These are phyloP conservation scores for Populus trichocarpa DNA, from an alignment of 441 rosid genomes.

Conservation along the genomic window DNA sequence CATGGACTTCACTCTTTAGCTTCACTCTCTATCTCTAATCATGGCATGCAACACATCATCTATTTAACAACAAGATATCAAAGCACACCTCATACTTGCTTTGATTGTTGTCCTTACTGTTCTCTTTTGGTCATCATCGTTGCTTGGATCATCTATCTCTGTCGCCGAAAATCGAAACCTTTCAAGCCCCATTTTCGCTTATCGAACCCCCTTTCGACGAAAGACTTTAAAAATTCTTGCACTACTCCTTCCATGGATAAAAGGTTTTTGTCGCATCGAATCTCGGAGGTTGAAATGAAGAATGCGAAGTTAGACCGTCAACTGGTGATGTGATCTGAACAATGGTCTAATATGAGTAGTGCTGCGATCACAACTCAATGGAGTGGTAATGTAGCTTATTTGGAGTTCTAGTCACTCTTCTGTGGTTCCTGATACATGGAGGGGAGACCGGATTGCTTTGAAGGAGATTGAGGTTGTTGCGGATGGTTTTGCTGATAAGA, in stretches of 20 bases:
- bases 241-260: constrained; percentile 29
- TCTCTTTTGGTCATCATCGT: constrained; percentile 20
- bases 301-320: constrained; percentile 27
- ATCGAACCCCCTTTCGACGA: constrained; percentile 26
- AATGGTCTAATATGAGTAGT: not conserved
- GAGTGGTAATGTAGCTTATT: constrained; percentile 6
- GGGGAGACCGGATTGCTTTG: constrained; percentile 31
- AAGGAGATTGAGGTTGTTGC: constrained; percentile 48
- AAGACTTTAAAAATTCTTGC: constrained; percentile 5
- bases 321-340: constrained; percentile 8
- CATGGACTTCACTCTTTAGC: constrained; percentile 2
- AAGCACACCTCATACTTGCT: constrained; percentile 32
- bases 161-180: constrained; percentile 24
- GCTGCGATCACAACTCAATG: not conserved
- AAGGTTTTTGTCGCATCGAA: constrained; percentile 27
- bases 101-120: constrained; percentile 21
- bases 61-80: constrained; percentile 19
- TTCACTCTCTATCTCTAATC: not conserved
- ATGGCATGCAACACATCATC: not conserved
- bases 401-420: constrained; percentile 14
- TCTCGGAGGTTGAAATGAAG: constrained; percentile 37
- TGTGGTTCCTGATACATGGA: constrained; percentile 22
- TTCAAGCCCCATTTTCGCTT: constrained; percentile 25
- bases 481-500: constrained; percentile 41
- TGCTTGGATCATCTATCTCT: constrained; percentile 25